Evolutionary conservation across 1,139 yeast genomes (phyloP).

Genomic region (Lodderomyces orthopsilosis): DNA sequence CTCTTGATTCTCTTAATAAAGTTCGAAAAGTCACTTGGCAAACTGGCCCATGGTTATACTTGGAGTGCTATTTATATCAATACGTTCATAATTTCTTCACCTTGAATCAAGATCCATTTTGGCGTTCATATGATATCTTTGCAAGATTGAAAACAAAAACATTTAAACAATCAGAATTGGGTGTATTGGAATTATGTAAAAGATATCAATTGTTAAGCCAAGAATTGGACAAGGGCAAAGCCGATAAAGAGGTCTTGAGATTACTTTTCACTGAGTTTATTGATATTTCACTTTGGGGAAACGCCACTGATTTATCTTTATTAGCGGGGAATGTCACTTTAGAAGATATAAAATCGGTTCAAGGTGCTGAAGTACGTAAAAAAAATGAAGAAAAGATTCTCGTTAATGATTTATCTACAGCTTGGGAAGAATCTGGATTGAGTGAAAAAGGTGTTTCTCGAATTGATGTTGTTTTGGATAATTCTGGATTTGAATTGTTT

Average conservation of each 20-base stretch:
- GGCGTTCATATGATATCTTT: slow-evolving; percentile 72
- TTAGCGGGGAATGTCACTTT: slow-evolving; percentile 74
- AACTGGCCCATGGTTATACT: slow-evolving; percentile 88
- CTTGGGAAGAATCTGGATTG: slow-evolving; percentile 51
- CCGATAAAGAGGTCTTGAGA: slow-evolving; percentile 48
- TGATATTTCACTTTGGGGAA: slow-evolving; percentile 95
- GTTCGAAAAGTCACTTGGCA: slow-evolving; percentile 57
- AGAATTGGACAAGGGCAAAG: slow-evolving; percentile 26
- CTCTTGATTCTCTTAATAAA: slow-evolving; percentile 28
- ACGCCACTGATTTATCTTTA: slow-evolving; percentile 90
- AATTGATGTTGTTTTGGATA: slow-evolving; percentile 86
- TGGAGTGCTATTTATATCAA: slow-evolving; percentile 85
- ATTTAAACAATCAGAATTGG: slow-evolving; percentile 69
- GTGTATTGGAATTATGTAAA: slow-evolving; percentile 78
- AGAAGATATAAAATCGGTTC: slow-evolving; percentile 86
- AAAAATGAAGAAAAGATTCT: slow-evolving; percentile 80
- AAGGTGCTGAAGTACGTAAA: slow-evolving; percentile 85
- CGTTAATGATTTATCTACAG: slow-evolving; percentile 67
- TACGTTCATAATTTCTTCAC: slow-evolving; percentile 48
- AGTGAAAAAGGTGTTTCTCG: slow-evolving; percentile 34
- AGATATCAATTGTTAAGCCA: slow-evolving; percentile 48
- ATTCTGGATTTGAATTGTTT: slow-evolving; percentile 91
- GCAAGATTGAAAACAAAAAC: slow-evolving; percentile 66
- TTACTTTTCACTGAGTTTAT: slow-evolving; percentile 73
- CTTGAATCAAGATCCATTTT: slow-evolving; percentile 27